A percentile compares a stretch with the other conserved stretches of the same genome.
Evolutionary conservation across 768 basidiomycete genomes (phyloP).

Genomic region (Hypholoma sublateritium): DNA sequence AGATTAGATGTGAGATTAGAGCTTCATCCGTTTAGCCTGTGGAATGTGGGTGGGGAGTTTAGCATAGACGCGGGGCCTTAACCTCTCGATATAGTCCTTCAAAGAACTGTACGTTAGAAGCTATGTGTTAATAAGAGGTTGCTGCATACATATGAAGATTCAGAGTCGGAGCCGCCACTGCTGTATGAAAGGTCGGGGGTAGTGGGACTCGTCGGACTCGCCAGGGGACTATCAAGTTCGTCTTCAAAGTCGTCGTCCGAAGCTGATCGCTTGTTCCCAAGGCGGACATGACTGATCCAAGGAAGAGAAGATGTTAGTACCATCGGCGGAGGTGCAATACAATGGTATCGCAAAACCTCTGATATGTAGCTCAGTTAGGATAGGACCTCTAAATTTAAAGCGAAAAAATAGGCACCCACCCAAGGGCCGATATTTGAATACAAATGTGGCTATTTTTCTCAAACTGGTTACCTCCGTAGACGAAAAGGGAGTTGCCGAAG

Average conservation of each 20-base stretch:
- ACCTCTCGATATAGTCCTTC: constrained; percentile 16
- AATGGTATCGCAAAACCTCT: constrained; percentile 24
- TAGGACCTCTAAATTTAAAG: not conserved
- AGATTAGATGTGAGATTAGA: constrained; percentile 7
- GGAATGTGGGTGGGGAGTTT: constrained; percentile 17
- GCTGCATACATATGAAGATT: constrained; percentile 20
- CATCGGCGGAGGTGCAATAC: constrained; percentile 17
- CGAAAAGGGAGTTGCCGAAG: constrained; percentile 28
- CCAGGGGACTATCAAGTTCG: constrained; percentile 15
- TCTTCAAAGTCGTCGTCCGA: constrained; percentile 22
- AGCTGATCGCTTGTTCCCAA: constrained; percentile 23
- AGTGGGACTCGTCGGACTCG: constrained; percentile 11
- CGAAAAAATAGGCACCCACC: constrained; percentile 14
- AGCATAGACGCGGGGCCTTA: constrained; percentile 14
- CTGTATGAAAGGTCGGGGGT: constrained; percentile 14
- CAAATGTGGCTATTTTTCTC: constrained; percentile 30
- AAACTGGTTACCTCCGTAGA: constrained; percentile 32
- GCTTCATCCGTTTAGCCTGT: constrained; percentile 18
- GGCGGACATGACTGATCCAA: constrained; percentile 9
- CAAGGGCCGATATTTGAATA: constrained; percentile 30
- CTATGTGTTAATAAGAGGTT: not conserved
- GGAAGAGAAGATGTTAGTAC: constrained; percentile 6
- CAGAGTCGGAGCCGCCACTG: constrained; percentile 22
- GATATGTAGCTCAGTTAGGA: not conserved
- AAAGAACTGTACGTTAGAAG: not conserved